A percentile compares a stretch with the other conserved stretches of the same genome.
Evolutionary conservation across 495 filamentous ascomycete genomes (phyloP).

Genomic region (Xylaria scruposa): DNA sequence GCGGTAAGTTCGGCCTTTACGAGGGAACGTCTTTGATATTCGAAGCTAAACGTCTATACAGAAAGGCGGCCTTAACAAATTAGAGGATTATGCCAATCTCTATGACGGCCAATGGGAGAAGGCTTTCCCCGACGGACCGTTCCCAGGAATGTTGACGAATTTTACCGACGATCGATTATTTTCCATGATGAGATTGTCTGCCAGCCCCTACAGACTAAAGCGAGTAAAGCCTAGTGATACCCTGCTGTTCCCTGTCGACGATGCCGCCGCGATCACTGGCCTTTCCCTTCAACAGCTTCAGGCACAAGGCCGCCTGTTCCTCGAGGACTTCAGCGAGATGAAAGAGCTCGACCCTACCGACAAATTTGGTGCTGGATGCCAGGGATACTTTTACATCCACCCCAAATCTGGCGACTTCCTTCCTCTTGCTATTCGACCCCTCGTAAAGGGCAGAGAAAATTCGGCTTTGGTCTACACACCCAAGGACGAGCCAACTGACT

Average conservation of each 20-base stretch:
- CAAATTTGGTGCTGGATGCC: constrained; percentile 42
- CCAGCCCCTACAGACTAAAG: constrained; percentile 40
- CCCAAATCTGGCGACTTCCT: constrained; percentile 42
- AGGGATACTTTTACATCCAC: constrained; percentile 46
- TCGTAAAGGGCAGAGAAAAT: constrained; percentile 38
- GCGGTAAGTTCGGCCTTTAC: neutral
- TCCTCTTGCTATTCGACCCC: constrained; percentile 45
- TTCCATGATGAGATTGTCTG: constrained; percentile 48
- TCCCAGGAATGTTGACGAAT: constrained; percentile 42
- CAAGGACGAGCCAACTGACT: constrained; percentile 43
- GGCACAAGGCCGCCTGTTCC: constrained; percentile 40
- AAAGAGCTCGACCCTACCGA: constrained; percentile 31
- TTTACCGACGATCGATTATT: constrained; percentile 49
- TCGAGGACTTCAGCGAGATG: constrained; percentile 43
- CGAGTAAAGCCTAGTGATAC: constrained; percentile 41
- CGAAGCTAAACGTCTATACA: constrained; percentile 22
- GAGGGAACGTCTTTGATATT: neutral
- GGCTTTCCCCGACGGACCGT: constrained; percentile 36
- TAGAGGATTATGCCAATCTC: constrained; percentile 40
- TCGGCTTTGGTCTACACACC: constrained; percentile 46
- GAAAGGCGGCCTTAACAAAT: constrained; percentile 36
- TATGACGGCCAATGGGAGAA: constrained; percentile 45
- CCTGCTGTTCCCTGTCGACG: constrained; percentile 40
- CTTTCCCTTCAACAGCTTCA: constrained; percentile 33
- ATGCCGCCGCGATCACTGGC: constrained; percentile 37